Conservation (phyloP, 352 stramenopile species). For the Phytophthora citrophthora region DNA sequence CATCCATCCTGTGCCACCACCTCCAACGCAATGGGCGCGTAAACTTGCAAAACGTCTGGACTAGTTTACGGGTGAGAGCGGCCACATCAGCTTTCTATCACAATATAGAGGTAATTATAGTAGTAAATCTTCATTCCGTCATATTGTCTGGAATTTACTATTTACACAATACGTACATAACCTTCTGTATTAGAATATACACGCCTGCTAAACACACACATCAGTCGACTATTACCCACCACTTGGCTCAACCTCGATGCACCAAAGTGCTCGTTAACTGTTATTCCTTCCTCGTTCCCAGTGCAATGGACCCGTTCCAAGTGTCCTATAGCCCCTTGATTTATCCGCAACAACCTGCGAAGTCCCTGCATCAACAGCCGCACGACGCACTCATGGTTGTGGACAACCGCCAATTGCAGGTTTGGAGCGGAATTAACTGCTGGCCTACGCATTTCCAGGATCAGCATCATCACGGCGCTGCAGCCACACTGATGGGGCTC, state of each 20-base stretch:
- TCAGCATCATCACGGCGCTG: conserved; percentile 8
- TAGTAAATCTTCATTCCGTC: too few relatives aligned
- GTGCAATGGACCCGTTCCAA: conserved; percentile 20
- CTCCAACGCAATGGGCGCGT: too few relatives aligned
- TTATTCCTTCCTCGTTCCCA: too few relatives aligned
- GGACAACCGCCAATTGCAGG: conserved; percentile 32
- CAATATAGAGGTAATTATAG: too few relatives aligned
- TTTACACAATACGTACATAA: background rate
- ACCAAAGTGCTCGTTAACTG: conserved; percentile 1
- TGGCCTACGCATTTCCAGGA: conserved; percentile 9
- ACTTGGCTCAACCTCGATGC: background rate
- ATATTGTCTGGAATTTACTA: background rate
- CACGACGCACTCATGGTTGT: conserved; percentile 26
- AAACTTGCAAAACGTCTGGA: background rate
- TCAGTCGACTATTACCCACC: background rate
- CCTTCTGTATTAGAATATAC: background rate
- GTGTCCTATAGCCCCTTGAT: background rate
- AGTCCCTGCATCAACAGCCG: background rate
- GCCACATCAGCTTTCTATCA: background rate
- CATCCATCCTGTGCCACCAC: too few relatives aligned
- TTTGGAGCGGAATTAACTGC: conserved; percentile 15
- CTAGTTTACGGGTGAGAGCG: background rate
- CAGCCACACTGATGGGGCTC: conserved; percentile 15
- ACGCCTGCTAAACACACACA: background rate
- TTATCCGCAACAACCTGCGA: background rate